These are phyloP conservation scores for Penicillium sp. DNA, from an alignment of 2,329 filamentous ascomycete species.

Conservation along the genomic window DNA sequence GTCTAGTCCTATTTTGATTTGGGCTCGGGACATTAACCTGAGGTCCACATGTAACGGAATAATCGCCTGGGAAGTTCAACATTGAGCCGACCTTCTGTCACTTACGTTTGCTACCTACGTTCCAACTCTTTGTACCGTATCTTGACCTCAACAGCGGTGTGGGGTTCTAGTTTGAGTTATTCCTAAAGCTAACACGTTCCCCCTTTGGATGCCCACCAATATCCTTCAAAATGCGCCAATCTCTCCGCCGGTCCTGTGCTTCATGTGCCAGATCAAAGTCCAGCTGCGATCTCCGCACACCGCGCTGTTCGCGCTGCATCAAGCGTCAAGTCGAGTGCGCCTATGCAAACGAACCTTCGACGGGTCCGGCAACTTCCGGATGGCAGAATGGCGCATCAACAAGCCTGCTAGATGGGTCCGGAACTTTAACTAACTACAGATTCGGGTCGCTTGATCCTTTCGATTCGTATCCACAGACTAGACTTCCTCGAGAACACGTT, in stretches of 20 bases:
- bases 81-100: not conserved
- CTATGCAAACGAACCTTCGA: constrained; percentile 57
- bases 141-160: not conserved
- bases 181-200: not conserved
- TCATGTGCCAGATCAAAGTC: constrained; percentile 58
- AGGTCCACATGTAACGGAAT: not conserved
- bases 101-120: too few relatives aligned
- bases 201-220: not conserved
- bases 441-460: constrained; percentile 54
- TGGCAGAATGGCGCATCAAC: constrained; percentile 8
- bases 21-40: not conserved
- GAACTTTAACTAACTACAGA: constrained; percentile 27
- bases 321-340: constrained; percentile 51
- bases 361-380: constrained; percentile 24
- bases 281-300: constrained; percentile 56
- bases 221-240: constrained; percentile 50
- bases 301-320: constrained; percentile 56
- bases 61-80: not conserved
- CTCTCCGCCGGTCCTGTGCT: constrained; percentile 58
- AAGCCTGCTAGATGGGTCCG: constrained; percentile 3
- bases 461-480: constrained; percentile 56
- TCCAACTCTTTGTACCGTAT: not conserved
- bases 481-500: constrained; percentile 52
- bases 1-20: constrained; percentile 27
- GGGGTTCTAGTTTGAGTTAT: not conserved